phyloP scores from a whole-genome alignment of 495 filamentous ascomycete genomes.

The Durotheca rogersii region DNA sequence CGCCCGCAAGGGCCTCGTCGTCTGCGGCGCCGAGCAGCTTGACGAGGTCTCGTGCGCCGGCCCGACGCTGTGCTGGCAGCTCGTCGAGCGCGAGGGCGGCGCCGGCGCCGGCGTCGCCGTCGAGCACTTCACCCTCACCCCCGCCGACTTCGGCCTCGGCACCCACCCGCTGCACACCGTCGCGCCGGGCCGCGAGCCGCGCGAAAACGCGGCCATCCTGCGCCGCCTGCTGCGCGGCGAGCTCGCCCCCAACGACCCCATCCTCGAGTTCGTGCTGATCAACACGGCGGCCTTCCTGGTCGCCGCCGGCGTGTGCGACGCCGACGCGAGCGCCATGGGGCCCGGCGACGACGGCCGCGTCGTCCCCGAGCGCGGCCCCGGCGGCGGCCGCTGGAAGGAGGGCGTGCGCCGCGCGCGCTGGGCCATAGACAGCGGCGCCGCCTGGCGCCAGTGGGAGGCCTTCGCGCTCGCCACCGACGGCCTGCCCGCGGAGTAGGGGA shows the following conservation, averaged over 20 bases:
- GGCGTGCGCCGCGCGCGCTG: conserved; percentile 81
- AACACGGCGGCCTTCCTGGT: conserved; percentile 90
- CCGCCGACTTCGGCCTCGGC: conserved; percentile 80
- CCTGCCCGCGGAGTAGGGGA: conserved; percentile 19
- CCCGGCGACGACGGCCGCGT: conserved; percentile 64
- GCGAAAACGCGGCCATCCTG: conserved; percentile 84
- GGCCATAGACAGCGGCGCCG: conserved; percentile 78
- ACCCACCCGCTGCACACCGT: conserved; percentile 73
- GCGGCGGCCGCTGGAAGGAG: conserved; percentile 87
- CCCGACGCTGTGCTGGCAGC: conserved; percentile 80
- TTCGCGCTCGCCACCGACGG: conserved; percentile 63
- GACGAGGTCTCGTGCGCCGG: conserved; percentile 94
- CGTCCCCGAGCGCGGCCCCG: conserved; percentile 75
- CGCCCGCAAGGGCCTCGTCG: conserved; percentile 78
- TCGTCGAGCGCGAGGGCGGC: conserved; percentile 58
- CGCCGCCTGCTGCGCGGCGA: conserved; percentile 72
- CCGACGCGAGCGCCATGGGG: conserved; percentile 73
- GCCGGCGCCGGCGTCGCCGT: conserved; percentile 55
- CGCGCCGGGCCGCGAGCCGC: conserved; percentile 77
- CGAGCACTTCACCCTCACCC: conserved; percentile 72
- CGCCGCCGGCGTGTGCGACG: conserved; percentile 80
- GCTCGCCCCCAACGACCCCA: conserved; percentile 71
- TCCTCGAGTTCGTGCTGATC: conserved; percentile 89
- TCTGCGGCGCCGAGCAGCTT: conserved; percentile 91
- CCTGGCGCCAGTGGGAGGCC: conserved; percentile 67